phyloP scores from a whole-genome alignment of 495 filamentous ascomycete species.

The Cercophora scortea region DNA sequence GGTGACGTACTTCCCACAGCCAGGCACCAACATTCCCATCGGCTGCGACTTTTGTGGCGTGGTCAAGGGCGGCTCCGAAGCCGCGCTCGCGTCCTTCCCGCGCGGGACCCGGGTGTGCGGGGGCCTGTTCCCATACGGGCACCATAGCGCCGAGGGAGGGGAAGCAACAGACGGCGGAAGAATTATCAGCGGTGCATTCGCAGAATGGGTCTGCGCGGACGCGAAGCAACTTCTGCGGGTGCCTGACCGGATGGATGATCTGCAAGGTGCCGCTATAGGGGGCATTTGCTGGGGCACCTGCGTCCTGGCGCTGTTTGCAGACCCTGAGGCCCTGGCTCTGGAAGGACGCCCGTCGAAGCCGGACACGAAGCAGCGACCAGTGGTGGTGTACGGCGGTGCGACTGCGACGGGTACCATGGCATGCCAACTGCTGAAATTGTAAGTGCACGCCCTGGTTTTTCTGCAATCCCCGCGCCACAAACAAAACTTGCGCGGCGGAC shows the following conservation, averaged over 20 bases:
- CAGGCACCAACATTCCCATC: slow-evolving; percentile 19
- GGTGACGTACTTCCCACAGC: slow-evolving; percentile 21
- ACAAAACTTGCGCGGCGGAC: no score
- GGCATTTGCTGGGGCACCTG: background rate
- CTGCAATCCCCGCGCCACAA: no score
- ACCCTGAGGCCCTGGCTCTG: background rate
- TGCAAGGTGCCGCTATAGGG: background rate
- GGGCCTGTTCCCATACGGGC: slow-evolving; percentile 4
- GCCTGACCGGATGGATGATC: background rate
- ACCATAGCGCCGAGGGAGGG: background rate
- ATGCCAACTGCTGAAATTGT: slow-evolving; percentile 6
- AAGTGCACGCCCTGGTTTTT: background rate
- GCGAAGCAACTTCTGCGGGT: background rate
- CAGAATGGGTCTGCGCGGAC: background rate
- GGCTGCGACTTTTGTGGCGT: slow-evolving; percentile 40
- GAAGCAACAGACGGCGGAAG: background rate
- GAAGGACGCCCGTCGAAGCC: background rate
- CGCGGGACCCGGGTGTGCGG: slow-evolving; percentile 4
- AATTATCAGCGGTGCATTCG: background rate
- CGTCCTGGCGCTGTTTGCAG: slow-evolving; percentile 1
- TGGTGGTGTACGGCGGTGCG: slow-evolving; percentile 7
- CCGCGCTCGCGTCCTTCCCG: background rate
- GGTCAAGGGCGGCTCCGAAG: slow-evolving; percentile 18
- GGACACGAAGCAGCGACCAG: background rate
- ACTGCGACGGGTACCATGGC: slow-evolving; percentile 4